Conservation (phyloP, 2,329 filamentous ascomycete species). For the Colletotrichum simmondsii region DNA sequence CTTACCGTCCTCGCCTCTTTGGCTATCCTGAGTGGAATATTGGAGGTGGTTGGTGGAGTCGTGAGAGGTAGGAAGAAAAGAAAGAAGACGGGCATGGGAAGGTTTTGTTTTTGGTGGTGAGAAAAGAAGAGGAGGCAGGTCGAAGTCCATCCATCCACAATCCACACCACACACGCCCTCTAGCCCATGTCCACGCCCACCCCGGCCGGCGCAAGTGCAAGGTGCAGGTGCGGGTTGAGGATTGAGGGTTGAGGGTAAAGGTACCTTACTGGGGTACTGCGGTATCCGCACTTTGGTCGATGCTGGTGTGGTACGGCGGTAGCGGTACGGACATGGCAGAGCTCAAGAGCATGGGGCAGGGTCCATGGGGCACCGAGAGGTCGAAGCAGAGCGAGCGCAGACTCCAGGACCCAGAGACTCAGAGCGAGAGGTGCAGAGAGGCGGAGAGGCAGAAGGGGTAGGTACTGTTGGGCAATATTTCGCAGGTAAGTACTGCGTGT, state of each 20-base stretch:
- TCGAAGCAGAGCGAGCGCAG: conserved; percentile 9
- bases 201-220: conserved; percentile 26
- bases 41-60: conserved; percentile 48
- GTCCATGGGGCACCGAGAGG: conserved; percentile 11
- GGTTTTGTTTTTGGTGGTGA: conserved; percentile 38
- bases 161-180: conserved; percentile 2
- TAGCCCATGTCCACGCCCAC: conserved; percentile 5
- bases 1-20: conserved; percentile 37
- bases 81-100: conserved; percentile 36
- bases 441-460: not conserved
- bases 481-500: too few species aligned
- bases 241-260: not conserved
- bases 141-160: conserved; percentile 29
- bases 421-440: not conserved
- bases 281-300: conserved; percentile 23
- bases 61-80: conserved; percentile 45
- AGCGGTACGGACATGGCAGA: conserved; percentile 22
- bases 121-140: conserved; percentile 37
- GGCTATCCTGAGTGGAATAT: conserved; percentile 35
- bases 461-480: too few species aligned
- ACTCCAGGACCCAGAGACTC: not conserved
- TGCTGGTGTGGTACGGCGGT: conserved; percentile 12
- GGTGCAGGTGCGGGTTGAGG: conserved; percentile 18
- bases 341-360: conserved; percentile 10
- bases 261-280: conserved; percentile 26